These are phyloP conservation scores for Podospora pseudoanserina DNA, from an alignment of 495 filamentous ascomycete genomes.

Conservation along the genomic window DNA sequence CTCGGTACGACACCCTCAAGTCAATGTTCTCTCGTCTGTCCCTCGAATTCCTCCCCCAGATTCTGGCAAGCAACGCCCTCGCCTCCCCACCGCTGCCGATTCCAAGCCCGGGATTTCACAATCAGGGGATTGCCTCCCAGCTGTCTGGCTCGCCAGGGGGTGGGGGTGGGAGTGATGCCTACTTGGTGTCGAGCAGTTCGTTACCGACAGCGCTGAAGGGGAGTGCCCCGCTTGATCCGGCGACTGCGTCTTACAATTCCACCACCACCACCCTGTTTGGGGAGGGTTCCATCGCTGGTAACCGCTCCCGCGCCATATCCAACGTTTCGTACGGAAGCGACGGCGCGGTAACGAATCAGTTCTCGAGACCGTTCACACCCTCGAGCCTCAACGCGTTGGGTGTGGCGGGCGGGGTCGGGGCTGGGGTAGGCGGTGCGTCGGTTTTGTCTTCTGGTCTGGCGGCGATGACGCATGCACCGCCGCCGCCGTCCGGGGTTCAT, in stretches of 20 bases:
- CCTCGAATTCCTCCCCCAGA: slow-evolving; percentile 75
- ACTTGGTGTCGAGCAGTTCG: slow-evolving; percentile 28
- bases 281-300: slow-evolving; percentile 49
- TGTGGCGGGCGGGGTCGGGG: not conserved
- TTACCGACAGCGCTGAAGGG: slow-evolving; percentile 34
- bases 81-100: slow-evolving; percentile 36
- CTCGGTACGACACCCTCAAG: slow-evolving; percentile 79
- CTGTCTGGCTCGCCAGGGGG: slow-evolving; percentile 31
- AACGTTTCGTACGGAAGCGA: slow-evolving; percentile 74
- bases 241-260: slow-evolving; percentile 67
- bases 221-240: slow-evolving; percentile 62
- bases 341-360: slow-evolving; percentile 31
- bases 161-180: slow-evolving; percentile 27
- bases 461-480: not conserved
- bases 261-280: slow-evolving; percentile 72
- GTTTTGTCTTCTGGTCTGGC: not conserved
- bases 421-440: not conserved
- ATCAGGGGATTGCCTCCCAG: slow-evolving; percentile 17
- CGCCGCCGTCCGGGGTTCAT: too few species aligned
- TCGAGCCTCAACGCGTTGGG: slow-evolving; percentile 41
- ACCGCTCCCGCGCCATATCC: slow-evolving; percentile 70
- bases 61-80: slow-evolving; percentile 43
- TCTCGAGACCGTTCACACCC: slow-evolving; percentile 51
- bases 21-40: slow-evolving; percentile 86
- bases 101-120: slow-evolving; percentile 38